Percentiles rank a stretch among this genome's conserved stretches.
Evolutionary conservation across 768 basidiomycete species (phyloP).

Genomic region (Termitomyces sp.): DNA sequence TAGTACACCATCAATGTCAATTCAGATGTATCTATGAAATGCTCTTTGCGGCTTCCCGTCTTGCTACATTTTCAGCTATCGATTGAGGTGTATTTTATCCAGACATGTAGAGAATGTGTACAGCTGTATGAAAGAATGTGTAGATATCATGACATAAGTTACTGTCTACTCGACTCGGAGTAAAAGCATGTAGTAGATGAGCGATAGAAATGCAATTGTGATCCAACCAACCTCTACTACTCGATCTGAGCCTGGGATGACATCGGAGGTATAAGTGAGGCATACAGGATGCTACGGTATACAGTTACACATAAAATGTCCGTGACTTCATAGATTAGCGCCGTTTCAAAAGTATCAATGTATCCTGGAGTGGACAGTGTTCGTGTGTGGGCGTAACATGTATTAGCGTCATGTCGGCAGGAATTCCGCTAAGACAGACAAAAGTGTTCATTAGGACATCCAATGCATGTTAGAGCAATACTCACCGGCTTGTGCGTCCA

Average conservation of each 20-base stretch:
- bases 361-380: not conserved
- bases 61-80: not conserved
- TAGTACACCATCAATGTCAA: slow-evolving; percentile 5
- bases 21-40: slow-evolving; percentile 8
- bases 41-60: not conserved
- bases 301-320: not conserved
- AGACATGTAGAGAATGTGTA: not conserved
- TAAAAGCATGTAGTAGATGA: not conserved
- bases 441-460: slow-evolving; percentile 8
- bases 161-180: not conserved
- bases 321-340: not conserved
- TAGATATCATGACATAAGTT: not conserved
- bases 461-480: slow-evolving; percentile 6
- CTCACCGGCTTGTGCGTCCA: slow-evolving; percentile 75
- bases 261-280: not conserved
- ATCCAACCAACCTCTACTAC: not conserved
- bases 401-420: slow-evolving; percentile 50
- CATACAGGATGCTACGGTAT: not conserved
- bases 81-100: not conserved
- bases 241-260: not conserved
- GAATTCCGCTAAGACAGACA: slow-evolving; percentile 46
- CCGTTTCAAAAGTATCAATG: not conserved
- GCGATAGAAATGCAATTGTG: not conserved
- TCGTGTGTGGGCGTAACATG: not conserved
- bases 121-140: not conserved